Evolutionary conservation across 805 yeast species (phyloP), one percentile per base, ranked within the genome.

Genomic region (Jamesozyma piceae): DNA sequence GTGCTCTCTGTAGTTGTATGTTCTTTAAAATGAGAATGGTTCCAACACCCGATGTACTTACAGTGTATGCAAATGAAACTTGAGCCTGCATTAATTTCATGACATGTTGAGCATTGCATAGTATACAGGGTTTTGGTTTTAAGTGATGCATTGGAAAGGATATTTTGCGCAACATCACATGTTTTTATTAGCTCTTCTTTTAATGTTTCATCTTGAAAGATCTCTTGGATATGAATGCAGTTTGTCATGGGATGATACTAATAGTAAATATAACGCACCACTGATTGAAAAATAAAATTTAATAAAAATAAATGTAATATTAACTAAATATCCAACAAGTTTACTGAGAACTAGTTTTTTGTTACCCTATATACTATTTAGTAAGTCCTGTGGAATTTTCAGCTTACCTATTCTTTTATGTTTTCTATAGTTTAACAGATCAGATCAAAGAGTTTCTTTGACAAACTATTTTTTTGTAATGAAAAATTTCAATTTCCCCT

Each of bases 1-100:
- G 75, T 74, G 2, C 62, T 56, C 14, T 55, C 49, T 48, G 55
- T 50, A 48, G 67, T 66, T 15, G 76, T 72, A 57, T 77, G 82
- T 6, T 47, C 48, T 22, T 62, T 53, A 35, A 74, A 73, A 55
- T 75, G 80, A 4, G 63, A 54, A 32, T 65, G 58, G 37, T 68
- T 66, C 66, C 74, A 71, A 56, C 94, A 84, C 1, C 90, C 90
- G 42, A 80, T 76, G 55, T 76, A 78, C 1, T 88, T 82, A 57
- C 94, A 84, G 55, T 82, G 89, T 32, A 84, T 59, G 58, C 95
- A 84, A 70, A 82, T 74, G 52, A 71, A 79, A 20, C 63, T 58
- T 2, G 61, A 42, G n/a, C 65, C 65, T 8, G 54, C 46, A 40
- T 55, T 55, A 28, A 60, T 51, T 43, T 57, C 55, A 19, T 52